Base-by-base conservation (phyloP, 306 rosid genomes). In the Luffa acutangula region DNA sequence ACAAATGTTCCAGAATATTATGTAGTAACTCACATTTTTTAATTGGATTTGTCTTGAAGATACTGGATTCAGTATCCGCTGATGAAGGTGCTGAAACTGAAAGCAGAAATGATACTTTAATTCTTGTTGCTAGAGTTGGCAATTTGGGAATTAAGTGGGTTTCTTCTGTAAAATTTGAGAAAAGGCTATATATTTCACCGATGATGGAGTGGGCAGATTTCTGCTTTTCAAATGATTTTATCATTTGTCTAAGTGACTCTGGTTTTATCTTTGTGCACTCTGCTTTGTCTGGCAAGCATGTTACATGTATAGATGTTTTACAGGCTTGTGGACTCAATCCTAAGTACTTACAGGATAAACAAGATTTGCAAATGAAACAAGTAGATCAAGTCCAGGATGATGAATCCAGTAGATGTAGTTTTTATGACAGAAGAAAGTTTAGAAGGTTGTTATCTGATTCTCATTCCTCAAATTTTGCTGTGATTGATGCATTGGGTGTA, bases 401-500 rank as follows among this genome's bases (percentile, higher is more conserved):
- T 70, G 21, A 80, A 81, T 81, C 87, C 42, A 18, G 75, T 64
- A 86, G 83, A 75, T 79, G 80, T 83, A 82, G 78, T 83, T 67
- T 80, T 62, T 58, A 17, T 79, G 80, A 77, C 56, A 76, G 82
- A 76, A 87, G 93, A 82, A 81, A 81, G 70, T 95, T 89, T 83
- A 91, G 82, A 81, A 91, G 90, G 90, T 87, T 95, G 85, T 86
- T 92, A 78, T 87, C 86, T 86, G 93, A 92, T 82, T 87, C 92
- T 41, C 89, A 88, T 82, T 83, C 97, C 79, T 87, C 92, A 78
- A 85, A 86, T 82, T 78, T 95, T 81, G 97, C 92, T 3, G 96
- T 87, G 77, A 88, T 91, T 79, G 98, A 90, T 85, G 93, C 87
- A 82, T 86, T 51, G 82, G 98, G 98, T 62, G 88, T 92, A 79